Evolutionary conservation across 169 alveolate genomes (phyloP), one percentile per base, ranked within the genome.

Genomic region (Eimeria falciformis): DNA sequence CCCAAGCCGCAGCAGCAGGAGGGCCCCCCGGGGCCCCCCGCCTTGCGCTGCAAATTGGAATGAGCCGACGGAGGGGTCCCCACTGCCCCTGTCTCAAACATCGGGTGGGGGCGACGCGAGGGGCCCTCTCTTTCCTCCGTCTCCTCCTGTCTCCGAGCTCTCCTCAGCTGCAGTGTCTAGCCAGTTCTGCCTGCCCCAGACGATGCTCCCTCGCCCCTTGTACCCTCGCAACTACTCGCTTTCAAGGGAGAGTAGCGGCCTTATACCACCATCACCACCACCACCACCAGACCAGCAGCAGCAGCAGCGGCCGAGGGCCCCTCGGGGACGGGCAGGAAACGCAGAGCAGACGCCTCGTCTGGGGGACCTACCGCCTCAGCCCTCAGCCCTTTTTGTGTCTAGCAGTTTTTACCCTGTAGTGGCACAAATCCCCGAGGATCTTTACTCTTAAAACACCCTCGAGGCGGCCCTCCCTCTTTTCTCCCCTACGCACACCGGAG

Each of bases 281-380:
- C 40, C 11, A 66, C 5, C 78, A 66, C 47, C 78, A 66, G 46
- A 27, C 45, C 78, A 66, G 78, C 78, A 66, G 78, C 78, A 66
- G 47, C 78, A 66, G 45, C 78, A 66, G 45, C 78, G 27, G 78
- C 5, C 18, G 37, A 12, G 5, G 12, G 69, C 40, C 7, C 62
- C 14, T 50, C 62, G 7, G 62, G 62, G 62, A 11, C 14, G 62
- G 78, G 17, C 37, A 66, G 45, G n/a, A 5, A 33, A 50, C 14
- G n/a, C 62, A 50, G 62, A 50, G 62, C 62, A 50, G 7, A 50
- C 62, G 7, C 14, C 62, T 7, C 14, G 14, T 50, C 62, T 14
- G 62, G 62, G 62, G 62, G 62, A 7, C 62, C n/a, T n/a, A n/a
- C n/a, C n/a, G n/a, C n/a, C n/a, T n/a, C n/a, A n/a, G n/a, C n/a